Evolutionary conservation across 768 basidiomycete genomes (phyloP).

Genomic region (Kwoniella dendrophila): DNA sequence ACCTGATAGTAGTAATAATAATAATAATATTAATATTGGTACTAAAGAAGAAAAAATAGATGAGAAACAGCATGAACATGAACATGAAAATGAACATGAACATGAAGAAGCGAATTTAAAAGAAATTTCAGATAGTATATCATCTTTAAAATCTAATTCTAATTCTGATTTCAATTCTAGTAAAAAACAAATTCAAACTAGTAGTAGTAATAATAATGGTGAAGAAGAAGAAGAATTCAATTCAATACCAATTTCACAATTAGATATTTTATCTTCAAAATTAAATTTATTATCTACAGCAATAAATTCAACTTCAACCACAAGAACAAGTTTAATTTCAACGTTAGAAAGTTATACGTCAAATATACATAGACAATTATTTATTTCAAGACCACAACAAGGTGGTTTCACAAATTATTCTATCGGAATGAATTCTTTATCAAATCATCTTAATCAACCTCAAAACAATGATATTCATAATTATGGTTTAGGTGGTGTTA

Average conservation of each 20-base stretch:
- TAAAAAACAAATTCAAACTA: no score
- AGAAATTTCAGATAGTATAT: conserved; percentile 25
- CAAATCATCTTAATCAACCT: background rate
- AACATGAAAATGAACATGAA: background rate
- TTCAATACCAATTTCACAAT: conserved; percentile 1
- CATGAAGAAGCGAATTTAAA: conserved; percentile 11
- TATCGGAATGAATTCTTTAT: conserved; percentile 18
- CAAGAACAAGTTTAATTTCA: conserved; percentile 51
- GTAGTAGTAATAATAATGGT: background rate
- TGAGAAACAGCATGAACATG: background rate
- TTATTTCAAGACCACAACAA: conserved; percentile 11
- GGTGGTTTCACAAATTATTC: conserved; percentile 13
- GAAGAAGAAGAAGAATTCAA: background rate
- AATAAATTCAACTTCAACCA: conserved; percentile 46
- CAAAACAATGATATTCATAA: background rate
- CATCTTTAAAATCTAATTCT: background rate
- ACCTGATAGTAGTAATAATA: no score
- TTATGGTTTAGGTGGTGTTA: background rate
- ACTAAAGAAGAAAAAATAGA: background rate
- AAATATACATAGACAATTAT: conserved; percentile 40
- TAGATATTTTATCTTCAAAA: background rate
- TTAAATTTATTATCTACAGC: conserved; percentile 31
- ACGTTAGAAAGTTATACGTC: conserved; percentile 49
- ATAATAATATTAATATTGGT: no score
- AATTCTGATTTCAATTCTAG: no score